Base-by-base conservation (phyloP, 352 stramenopile species). In the Pythium brassicae region DNA sequence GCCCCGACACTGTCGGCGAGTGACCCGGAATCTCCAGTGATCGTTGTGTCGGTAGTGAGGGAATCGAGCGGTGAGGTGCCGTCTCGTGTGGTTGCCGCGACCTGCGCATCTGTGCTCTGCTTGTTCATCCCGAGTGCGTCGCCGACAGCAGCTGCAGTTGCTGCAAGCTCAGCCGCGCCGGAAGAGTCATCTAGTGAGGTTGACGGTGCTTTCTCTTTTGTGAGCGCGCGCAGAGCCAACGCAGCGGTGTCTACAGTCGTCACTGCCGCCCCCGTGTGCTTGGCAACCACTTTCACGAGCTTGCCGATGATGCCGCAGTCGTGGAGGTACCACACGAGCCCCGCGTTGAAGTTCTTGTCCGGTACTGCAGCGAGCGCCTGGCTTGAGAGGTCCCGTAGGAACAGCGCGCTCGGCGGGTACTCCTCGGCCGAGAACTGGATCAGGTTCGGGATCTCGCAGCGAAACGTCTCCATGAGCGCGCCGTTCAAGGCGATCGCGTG, bases 291-390 rank as follows among this genome's bases (percentile, higher is more conserved):
- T 3, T 66, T 61, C 25, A 93, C 62, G 9, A 69, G 76, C 40
- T 71, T 74, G 7, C 66, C 61, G 25, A 93, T 56, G 9, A 71
- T 57, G 50, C 71, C 72, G 50, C 75, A 87, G 47, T 91, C 83
- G 46, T 89, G 70, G 19, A 93, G 60, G 48, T 93, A 91, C 83
- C 80, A 93, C 8, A 87, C 75, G 0, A 90, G 55, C 3, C 67
- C 80, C 9, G 83, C 74, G 48, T 78, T 93, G 54, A 93, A 87
- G 44, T 79, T 87, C 42, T 72, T 75, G 54, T 86, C 73, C 0
- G 72, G 55, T 1, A 89, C 57, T 0, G 68, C 67, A 3, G 65
- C 57, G 11, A 93, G 52, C 0, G 78, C 73, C 39, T 74, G 68
- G n/a, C 56, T 69, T 20, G 68, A 72, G 23, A 72, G 56, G 23